Percentiles rank a stretch among this genome's conserved stretches.
Conservation (phyloP, 345 rosid genomes). For the Physaria fendleri region DNA sequence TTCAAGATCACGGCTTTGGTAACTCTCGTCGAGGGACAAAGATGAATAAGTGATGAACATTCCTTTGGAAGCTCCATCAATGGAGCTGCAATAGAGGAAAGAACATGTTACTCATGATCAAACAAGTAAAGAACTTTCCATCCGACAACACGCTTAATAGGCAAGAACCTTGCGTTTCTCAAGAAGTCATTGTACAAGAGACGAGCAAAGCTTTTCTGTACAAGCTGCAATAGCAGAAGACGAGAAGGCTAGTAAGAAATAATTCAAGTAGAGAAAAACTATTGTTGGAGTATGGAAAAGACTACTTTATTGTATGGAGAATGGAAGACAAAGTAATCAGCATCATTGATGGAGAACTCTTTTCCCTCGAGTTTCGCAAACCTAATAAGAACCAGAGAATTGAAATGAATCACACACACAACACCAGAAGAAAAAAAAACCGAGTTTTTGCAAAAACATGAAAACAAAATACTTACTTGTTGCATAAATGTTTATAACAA, state of each 20-base stretch:
- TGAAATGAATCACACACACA: not conserved
- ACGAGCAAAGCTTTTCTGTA: slow-evolving; percentile 98
- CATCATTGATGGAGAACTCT: slow-evolving; percentile 73
- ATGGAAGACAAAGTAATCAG: slow-evolving; percentile 81
- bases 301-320: slow-evolving; percentile 97
- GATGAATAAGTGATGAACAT: slow-evolving; percentile 73
- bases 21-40: slow-evolving; percentile 78
- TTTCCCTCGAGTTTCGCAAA: slow-evolving; percentile 79
- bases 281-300: not conserved
- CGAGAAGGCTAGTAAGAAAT: slow-evolving; percentile 13
- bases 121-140: not conserved
- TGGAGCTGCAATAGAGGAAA: slow-evolving; percentile 42
- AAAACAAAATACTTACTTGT: slow-evolving; percentile 51
- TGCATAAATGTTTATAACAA: slow-evolving; percentile 77
- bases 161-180: slow-evolving; percentile 70
- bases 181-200: slow-evolving; percentile 71
- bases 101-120: not conserved
- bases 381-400: slow-evolving; percentile 37
- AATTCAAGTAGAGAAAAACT: not conserved
- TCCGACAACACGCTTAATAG: not conserved
- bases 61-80: slow-evolving; percentile 72
- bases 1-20: slow-evolving; percentile 95
- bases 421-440: not conserved
- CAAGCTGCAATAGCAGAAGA: slow-evolving; percentile 68
- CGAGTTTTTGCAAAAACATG: not conserved